A percentile compares a stretch with the other conserved stretches of the same genome.
Evolutionary conservation across 495 filamentous ascomycete genomes (phyloP).

Genomic region (Opeltia flavorubescens): DNA sequence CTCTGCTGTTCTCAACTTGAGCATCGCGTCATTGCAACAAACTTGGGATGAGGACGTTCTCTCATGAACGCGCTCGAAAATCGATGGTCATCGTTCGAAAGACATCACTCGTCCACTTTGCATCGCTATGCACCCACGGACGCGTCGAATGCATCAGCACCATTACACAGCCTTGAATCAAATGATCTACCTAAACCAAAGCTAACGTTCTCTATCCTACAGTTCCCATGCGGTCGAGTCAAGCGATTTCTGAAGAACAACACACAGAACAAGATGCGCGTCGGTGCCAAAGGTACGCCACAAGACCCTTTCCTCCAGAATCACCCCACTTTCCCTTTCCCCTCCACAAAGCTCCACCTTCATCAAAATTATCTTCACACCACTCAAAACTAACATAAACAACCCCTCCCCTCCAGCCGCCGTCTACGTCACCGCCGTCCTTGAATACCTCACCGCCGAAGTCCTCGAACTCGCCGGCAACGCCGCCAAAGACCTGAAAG

Average conservation of each 20-base stretch:
- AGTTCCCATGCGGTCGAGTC: constrained; percentile 99
- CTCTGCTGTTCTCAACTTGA: neutral
- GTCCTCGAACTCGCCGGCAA: constrained; percentile 98
- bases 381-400: neutral
- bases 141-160: neutral
- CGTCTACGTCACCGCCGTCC: constrained; percentile 95
- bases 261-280: constrained; percentile 99
- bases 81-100: neutral
- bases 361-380: neutral
- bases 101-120: neutral
- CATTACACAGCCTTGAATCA: neutral
- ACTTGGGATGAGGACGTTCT: neutral
- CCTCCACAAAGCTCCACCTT: neutral
- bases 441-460: constrained; percentile 97
- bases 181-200: neutral
- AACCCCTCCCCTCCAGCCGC: constrained; percentile 39
- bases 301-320: neutral
- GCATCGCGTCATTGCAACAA: neutral
- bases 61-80: neutral
- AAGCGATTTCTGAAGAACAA: constrained; percentile 99
- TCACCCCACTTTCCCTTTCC: neutral
- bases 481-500: constrained; percentile 97
- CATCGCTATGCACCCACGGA: neutral
- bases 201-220: constrained; percentile 22
- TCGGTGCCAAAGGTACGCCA: constrained; percentile 72